phyloP scores from a whole-genome alignment of 2,329 filamentous ascomycete genomes.

The Ophiostoma sp. region DNA sequence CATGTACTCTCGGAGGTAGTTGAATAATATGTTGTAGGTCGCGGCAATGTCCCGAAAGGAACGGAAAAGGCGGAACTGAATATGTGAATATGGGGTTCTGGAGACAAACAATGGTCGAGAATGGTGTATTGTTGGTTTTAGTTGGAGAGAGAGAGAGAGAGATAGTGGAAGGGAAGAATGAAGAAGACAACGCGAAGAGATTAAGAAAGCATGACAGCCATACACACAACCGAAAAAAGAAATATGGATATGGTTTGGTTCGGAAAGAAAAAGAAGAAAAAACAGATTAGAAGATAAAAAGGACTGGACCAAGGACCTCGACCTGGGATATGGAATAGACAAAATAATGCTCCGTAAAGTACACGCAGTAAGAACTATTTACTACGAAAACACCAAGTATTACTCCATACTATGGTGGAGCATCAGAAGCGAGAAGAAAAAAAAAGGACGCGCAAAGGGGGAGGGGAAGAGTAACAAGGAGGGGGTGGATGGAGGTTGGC shows the following conservation, averaged over 20 bases:
- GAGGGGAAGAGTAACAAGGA: background rate
- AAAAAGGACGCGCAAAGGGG: slow-evolving; percentile 3
- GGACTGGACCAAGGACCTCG: background rate
- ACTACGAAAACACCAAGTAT: background rate
- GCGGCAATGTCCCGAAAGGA: background rate
- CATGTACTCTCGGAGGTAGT: background rate
- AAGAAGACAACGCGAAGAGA: slow-evolving; percentile 9
- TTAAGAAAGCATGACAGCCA: background rate
- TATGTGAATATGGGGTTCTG: background rate
- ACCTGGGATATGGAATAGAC: background rate
- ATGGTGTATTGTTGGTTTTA: background rate
- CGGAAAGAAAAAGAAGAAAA: background rate
- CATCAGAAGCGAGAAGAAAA: background rate
- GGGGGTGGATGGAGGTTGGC: slow-evolving; percentile 10
- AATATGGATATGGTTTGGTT: background rate
- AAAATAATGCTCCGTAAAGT: background rate
- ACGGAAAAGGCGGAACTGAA: background rate
- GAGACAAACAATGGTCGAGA: background rate
- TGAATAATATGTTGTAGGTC: background rate
- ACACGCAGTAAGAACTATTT: background rate
- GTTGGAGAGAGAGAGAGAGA: background rate
- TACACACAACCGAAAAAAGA: background rate
- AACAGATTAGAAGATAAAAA: background rate
- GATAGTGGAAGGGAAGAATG: background rate
- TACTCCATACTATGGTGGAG: background rate